phyloP scores from a whole-genome alignment of 768 basidiomycete species.

The Boletellus emodensis region DNA sequence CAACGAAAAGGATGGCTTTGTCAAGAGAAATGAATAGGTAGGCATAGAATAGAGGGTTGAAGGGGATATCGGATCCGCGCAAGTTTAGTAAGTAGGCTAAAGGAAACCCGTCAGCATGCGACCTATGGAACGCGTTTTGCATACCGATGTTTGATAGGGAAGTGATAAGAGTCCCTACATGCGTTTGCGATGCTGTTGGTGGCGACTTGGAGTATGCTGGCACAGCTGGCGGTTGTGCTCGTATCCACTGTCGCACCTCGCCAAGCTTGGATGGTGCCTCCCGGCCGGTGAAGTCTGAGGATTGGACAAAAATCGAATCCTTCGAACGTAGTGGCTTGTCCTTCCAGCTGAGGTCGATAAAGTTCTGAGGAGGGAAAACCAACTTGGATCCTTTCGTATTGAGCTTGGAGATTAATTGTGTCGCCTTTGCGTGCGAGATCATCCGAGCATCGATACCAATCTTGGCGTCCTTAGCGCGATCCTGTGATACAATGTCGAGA shows the following conservation, averaged over 20 bases:
- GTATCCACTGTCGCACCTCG: slow-evolving; percentile 68
- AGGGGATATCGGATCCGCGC: slow-evolving; percentile 86
- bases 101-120: slow-evolving; percentile 2
- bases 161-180: slow-evolving; percentile 64
- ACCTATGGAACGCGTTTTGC: slow-evolving; percentile 17
- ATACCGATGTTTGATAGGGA: slow-evolving; percentile 69
- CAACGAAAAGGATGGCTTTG: slow-evolving; percentile 71
- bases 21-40: slow-evolving; percentile 74
- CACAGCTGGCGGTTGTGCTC: slow-evolving; percentile 50
- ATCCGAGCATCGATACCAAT: slow-evolving; percentile 86
- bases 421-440: slow-evolving; percentile 70
- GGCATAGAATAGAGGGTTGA: slow-evolving; percentile 87
- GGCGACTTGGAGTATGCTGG: slow-evolving; percentile 60
- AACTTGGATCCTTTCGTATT: slow-evolving; percentile 56
- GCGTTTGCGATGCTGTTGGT: slow-evolving; percentile 57
- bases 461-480: slow-evolving; percentile 39
- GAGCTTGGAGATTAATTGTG: slow-evolving; percentile 55
- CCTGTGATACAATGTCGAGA: slow-evolving; percentile 27
- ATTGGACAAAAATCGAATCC: slow-evolving; percentile 62
- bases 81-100: slow-evolving; percentile 85
- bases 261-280: slow-evolving; percentile 68
- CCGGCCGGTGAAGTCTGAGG: slow-evolving; percentile 65
- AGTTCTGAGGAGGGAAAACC: slow-evolving; percentile 77
- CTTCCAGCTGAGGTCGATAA: slow-evolving; percentile 79
- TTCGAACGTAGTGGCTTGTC: slow-evolving; percentile 68